Conservation (phyloP, 116 monocot species). For the Trichopus zeylanicus region DNA sequence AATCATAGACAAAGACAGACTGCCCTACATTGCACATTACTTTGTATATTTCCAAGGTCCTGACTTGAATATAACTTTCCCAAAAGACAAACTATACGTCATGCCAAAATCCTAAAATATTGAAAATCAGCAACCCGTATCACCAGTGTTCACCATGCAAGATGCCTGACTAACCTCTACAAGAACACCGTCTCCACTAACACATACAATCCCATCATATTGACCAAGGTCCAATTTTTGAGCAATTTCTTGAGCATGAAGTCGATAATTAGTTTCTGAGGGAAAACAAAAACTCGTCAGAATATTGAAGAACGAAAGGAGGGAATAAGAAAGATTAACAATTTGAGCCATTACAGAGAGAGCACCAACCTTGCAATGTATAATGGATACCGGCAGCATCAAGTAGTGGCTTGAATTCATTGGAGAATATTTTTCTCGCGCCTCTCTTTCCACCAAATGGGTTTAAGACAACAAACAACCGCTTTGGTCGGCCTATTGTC, state of each 20-base stretch:
- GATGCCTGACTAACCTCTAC: slow-evolving; percentile 42
- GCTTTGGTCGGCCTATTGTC: slow-evolving; percentile 55
- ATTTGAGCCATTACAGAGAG: too few species aligned
- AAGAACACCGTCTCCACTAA: slow-evolving; percentile 73
- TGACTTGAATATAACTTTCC: too few species aligned
- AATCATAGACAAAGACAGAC: background rate
- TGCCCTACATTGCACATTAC: too few species aligned
- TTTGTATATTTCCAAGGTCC: too few species aligned
- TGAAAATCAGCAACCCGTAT: background rate
- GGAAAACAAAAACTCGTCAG: background rate
- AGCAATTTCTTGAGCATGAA: slow-evolving; percentile 58
- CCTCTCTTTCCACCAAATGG: slow-evolving; percentile 76
- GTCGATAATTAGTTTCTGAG: slow-evolving; percentile 59
- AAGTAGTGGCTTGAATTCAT: slow-evolving; percentile 64
- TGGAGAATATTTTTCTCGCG: slow-evolving; percentile 42
- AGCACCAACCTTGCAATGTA: slow-evolving; percentile 65
- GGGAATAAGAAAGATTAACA: too few species aligned
- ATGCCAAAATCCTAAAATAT: too few species aligned
- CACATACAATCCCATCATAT: slow-evolving; percentile 66
- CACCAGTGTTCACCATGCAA: background rate
- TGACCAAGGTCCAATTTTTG: slow-evolving; percentile 24
- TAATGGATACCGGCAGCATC: slow-evolving; percentile 52
- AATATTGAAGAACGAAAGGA: background rate
- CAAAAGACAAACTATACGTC: too few species aligned
- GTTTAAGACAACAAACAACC: slow-evolving; percentile 68